phyloP scores from a whole-genome alignment of 2,329 filamentous ascomycete genomes.

The Sporothrix humicola region DNA sequence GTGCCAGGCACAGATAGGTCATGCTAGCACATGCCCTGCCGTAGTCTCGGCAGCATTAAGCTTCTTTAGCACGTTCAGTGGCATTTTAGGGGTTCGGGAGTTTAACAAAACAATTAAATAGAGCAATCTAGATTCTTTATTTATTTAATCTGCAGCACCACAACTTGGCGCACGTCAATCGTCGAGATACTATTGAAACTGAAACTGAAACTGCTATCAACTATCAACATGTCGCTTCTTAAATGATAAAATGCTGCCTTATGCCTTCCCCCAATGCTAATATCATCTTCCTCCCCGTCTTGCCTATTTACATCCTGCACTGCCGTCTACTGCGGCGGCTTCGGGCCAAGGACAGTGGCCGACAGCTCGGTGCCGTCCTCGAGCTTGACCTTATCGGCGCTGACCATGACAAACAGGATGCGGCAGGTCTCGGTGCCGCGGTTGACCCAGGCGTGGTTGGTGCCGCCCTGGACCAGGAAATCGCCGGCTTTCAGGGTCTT shows the following conservation, averaged over 20 bases:
- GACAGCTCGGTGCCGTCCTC: slow-evolving; percentile 47
- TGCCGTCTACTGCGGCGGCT: not conserved
- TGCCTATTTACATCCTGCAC: too few relatives aligned
- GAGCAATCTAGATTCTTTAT: not conserved
- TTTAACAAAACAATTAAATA: not conserved
- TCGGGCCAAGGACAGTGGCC: not conserved
- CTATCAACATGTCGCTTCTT: too few relatives aligned
- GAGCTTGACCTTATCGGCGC: slow-evolving; percentile 49
- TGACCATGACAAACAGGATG: slow-evolving; percentile 50
- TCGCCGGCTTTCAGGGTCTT: slow-evolving; percentile 48
- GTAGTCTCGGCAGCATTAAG: slow-evolving; percentile 2
- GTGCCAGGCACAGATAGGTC: not conserved
- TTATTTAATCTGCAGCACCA: not conserved
- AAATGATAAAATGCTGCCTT: not conserved
- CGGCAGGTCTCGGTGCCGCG: slow-evolving; percentile 46
- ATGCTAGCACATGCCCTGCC: too few relatives aligned
- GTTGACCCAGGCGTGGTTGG: slow-evolving; percentile 54
- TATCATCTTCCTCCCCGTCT: not conserved
- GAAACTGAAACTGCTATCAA: not conserved
- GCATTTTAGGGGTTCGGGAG: not conserved
- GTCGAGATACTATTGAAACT: not conserved
- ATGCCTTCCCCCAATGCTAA: not conserved
- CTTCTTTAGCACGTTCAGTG: not conserved
- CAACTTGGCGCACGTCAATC: not conserved
- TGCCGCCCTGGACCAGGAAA: slow-evolving; percentile 50